These are phyloP conservation scores for Debaryomyces nepalensis DNA, from an alignment of 1,139 yeast species.

Conservation along the genomic window DNA sequence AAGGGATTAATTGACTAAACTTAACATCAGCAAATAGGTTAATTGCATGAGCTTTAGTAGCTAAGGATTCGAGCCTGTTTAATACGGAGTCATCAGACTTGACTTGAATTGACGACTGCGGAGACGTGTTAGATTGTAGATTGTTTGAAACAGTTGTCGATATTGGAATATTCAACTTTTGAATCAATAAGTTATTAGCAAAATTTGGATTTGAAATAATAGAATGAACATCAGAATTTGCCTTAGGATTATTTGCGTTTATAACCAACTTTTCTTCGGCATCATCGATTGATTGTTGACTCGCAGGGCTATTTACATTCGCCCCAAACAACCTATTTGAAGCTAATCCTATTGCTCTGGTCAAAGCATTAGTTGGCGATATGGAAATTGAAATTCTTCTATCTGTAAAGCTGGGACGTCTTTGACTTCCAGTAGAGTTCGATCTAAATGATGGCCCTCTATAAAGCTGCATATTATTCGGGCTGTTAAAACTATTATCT, in stretches of 20 bases:
- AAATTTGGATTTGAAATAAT: constrained; percentile 39
- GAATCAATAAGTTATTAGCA: constrained; percentile 37
- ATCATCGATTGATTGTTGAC: constrained; percentile 23
- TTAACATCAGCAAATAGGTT: constrained; percentile 90
- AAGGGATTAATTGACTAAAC: constrained; percentile 79
- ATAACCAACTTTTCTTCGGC: constrained; percentile 13
- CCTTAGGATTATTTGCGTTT: constrained; percentile 10
- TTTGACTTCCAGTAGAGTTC: constrained; percentile 37
- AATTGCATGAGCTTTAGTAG: constrained; percentile 90
- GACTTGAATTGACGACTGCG: constrained; percentile 15
- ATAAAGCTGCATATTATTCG: constrained; percentile 15
- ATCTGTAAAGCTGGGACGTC: constrained; percentile 58
- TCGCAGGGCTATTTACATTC: constrained; percentile 13
- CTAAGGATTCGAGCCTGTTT: constrained; percentile 68
- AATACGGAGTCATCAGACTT: constrained; percentile 44
- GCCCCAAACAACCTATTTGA: constrained; percentile 83
- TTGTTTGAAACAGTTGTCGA: constrained; percentile 21
- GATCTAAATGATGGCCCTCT: constrained; percentile 41
- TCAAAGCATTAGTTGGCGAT: constrained; percentile 86
- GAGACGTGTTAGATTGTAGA: constrained; percentile 15
- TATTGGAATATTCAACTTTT: constrained; percentile 39
- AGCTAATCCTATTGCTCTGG: constrained; percentile 86
- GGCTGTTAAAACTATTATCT: constrained; percentile 9
- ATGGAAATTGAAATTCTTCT: constrained; percentile 70
- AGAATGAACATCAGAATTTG: constrained; percentile 18